phyloP scores from a whole-genome alignment of 2,329 filamentous ascomycete species.

The Gnomoniopsis sp. region DNA sequence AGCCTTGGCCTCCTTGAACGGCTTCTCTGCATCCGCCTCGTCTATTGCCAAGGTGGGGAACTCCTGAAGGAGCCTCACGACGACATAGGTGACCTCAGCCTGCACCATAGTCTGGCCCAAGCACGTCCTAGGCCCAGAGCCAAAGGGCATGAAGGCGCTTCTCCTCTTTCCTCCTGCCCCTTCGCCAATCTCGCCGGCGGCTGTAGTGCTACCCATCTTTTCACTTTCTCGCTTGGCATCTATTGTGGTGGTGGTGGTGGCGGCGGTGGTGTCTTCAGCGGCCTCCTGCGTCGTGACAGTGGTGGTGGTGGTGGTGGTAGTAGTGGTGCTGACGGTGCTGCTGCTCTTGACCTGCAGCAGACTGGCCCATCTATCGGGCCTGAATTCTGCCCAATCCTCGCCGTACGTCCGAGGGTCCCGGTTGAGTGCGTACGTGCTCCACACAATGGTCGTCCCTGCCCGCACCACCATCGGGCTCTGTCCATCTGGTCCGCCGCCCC shows the following conservation, averaged over 20 bases:
- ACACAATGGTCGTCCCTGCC: slow-evolving; percentile 14
- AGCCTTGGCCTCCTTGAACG: slow-evolving; percentile 15
- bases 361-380: slow-evolving; percentile 14
- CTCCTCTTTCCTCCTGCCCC: too few relatives aligned
- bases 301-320: background rate
- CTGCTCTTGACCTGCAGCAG: background rate
- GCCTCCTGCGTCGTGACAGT: background rate
- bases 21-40: background rate
- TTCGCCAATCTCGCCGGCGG: background rate
- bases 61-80: slow-evolving; percentile 15
- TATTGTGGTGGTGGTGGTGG: background rate
- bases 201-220: background rate
- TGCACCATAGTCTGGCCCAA: slow-evolving; percentile 14
- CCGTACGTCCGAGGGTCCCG: slow-evolving; percentile 14
- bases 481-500: slow-evolving; percentile 10
- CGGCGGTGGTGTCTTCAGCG: background rate
- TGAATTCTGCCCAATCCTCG: slow-evolving; percentile 14
- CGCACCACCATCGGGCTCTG: slow-evolving; percentile 2
- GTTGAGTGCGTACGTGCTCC: slow-evolving; percentile 17
- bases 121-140: slow-evolving; percentile 9
- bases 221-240: background rate
- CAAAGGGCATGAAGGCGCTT: slow-evolving; percentile 16
- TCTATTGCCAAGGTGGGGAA: slow-evolving; percentile 1
- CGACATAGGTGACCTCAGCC: slow-evolving; percentile 9
- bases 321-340: background rate